Conservation (phyloP, 2,329 filamentous ascomycete genomes). For the Aspergillus vadensis region DNA sequence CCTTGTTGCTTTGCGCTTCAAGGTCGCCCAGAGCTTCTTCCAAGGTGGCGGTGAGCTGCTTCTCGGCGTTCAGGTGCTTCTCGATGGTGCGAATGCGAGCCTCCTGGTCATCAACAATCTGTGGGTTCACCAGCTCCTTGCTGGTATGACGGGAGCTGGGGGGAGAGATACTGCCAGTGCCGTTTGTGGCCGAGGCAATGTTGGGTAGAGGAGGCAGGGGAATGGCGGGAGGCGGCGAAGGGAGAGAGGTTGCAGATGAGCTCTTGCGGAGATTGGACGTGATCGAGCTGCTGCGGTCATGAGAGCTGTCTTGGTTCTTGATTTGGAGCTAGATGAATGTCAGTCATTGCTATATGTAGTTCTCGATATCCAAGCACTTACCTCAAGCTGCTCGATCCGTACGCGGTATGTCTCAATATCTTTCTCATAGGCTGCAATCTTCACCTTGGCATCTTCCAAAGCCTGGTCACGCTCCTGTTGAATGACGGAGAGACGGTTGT, state of each 20-base stretch:
- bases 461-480: slow-evolving; percentile 73
- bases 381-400: slow-evolving; percentile 72
- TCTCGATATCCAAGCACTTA: slow-evolving; percentile 45
- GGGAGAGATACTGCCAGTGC: slow-evolving; percentile 58
- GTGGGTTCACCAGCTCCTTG: slow-evolving; percentile 76
- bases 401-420: slow-evolving; percentile 63
- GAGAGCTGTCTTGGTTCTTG: slow-evolving; percentile 47
- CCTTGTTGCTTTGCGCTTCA: slow-evolving; percentile 86
- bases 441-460: slow-evolving; percentile 74
- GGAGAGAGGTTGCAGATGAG: slow-evolving; percentile 76
- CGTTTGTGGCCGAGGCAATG: slow-evolving; percentile 52
- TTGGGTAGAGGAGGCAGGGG: slow-evolving; percentile 88
- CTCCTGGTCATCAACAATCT: slow-evolving; percentile 93
- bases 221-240: slow-evolving; percentile 91
- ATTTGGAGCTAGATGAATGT: slow-evolving; percentile 39
- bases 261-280: slow-evolving; percentile 80
- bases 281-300: slow-evolving; percentile 60
- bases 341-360: slow-evolving; percentile 18
- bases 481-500: slow-evolving; percentile 84
- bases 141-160: slow-evolving; percentile 71
- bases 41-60: slow-evolving; percentile 90
- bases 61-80: slow-evolving; percentile 94
- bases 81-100: slow-evolving; percentile 93
- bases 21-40: slow-evolving; percentile 95
- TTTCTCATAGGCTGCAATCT: slow-evolving; percentile 63